phyloP scores from a whole-genome alignment of 2,329 filamentous ascomycete genomes.

The Xylariaceae sp. region DNA sequence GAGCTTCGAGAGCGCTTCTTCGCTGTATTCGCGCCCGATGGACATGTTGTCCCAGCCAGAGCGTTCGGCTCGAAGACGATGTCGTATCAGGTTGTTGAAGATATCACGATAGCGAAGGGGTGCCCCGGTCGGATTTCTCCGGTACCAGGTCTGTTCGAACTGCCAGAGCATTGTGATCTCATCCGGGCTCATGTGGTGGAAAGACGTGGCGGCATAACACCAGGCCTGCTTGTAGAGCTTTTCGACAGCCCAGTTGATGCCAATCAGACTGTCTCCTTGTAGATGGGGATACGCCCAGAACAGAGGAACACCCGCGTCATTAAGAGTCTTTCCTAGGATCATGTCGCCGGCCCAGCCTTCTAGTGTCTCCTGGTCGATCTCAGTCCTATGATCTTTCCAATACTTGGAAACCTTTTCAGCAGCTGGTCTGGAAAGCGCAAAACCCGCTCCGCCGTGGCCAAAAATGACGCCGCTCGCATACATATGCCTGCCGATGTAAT shows the following conservation, averaged over 20 bases:
- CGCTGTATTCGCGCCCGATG: constrained; percentile 21
- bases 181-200: constrained; percentile 21
- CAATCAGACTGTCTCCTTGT: constrained; percentile 19
- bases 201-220: constrained; percentile 23
- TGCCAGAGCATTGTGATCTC: constrained; percentile 21
- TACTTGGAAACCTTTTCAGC: constrained; percentile 26
- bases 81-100: constrained; percentile 19
- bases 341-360: constrained; percentile 22
- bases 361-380: constrained; percentile 16
- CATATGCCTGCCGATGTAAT: constrained; percentile 34
- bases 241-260: constrained; percentile 20
- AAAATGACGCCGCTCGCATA: constrained; percentile 32
- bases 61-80: constrained; percentile 16
- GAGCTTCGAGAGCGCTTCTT: constrained; percentile 15
- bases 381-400: constrained; percentile 10
- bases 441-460: constrained; percentile 36
- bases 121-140: constrained; percentile 8
- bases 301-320: constrained; percentile 16
- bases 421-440: constrained; percentile 33
- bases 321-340: constrained; percentile 21
- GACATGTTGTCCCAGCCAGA: constrained; percentile 22
- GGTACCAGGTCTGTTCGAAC: constrained; percentile 21
- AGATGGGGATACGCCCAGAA: constrained; percentile 22
- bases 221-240: constrained; percentile 21
- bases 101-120: constrained; percentile 22